A percentile compares a stretch with the other conserved stretches of the same genome.
These are phyloP conservation scores for Helianthus annuus DNA, from an alignment of 129 eudicot genomes.

Conservation along the genomic window HanXRQr2.0-SUNRISE NC_035445.2:165812633-165813132, in stretches of 20 bases:
- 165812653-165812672: slow-evolving; percentile 72
- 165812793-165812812: slow-evolving; percentile 42
- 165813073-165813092: no score
- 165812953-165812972: no score
- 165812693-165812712: slow-evolving; percentile 71
- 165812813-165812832: slow-evolving; percentile 74
- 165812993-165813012: no score
- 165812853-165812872: slow-evolving; percentile 88
- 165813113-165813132: no score
- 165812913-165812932: no score
- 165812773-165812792: slow-evolving; percentile 73
- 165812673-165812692: slow-evolving; percentile 78
- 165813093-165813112: no score
- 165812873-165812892: background rate
- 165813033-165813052: no score
- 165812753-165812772: slow-evolving; percentile 77
- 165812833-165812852: slow-evolving; percentile 68
- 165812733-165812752: slow-evolving; percentile 90
- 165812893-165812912: no score
- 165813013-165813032: no score
- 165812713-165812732: slow-evolving; percentile 94
- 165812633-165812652: slow-evolving; percentile 81
- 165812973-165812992: no score
- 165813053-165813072: no score
- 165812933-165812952: no score